Evolutionary conservation across 1,284 basidiomycete species (phyloP), one percentile per base, ranked within the genome.

Genomic region (Puccinia polysora): DNA sequence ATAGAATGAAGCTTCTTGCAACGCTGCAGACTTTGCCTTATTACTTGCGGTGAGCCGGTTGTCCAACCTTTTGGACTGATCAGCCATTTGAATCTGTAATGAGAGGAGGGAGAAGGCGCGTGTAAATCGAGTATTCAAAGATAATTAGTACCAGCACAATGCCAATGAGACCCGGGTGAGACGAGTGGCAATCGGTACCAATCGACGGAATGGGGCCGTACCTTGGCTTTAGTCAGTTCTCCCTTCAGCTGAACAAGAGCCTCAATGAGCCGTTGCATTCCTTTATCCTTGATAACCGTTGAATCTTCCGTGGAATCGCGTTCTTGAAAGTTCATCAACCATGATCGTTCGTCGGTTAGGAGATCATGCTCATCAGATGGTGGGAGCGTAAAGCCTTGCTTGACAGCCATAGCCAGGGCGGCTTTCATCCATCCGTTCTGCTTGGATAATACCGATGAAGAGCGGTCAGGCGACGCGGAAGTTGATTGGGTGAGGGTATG

Each of bases 1-100:
- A 80, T 93, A 97, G 82, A 90, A 98, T 0, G 94, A 91, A 1
- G 95, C 90, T 80, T 99, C 96, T 80, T 98, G 91, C 5, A 91
- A 81, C 0, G 96, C 95, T 60, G 86, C 88, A 4, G 84, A 81
- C 75, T 89, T 89, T 70, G 88, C 82, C 45, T 88, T 86, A 75
- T 97, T 91, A 1, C 89, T 88, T 74, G 93, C 90, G 15, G 85
- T 83, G 5, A 95, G 81, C 59, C 87, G 87, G 52, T 90, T 88
- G 5, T 91, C 91, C 5, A 88, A 86, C 49, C 84, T 82, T 63
- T 85, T 86, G 0, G 89, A 87, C 80, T 93, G 90, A 71, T 87
- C 87, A 8, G 85, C 84, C 77, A 94, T 83, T 32, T 84, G 83
- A 4, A 84, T 84, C 89, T 92, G 76, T 18, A 38, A 38, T 38